A percentile compares a stretch with the other conserved stretches of the same genome.
Evolutionary conservation across 805 yeast genomes (phyloP).

Genomic region (Nakazawaea ishiwadae): DNA sequence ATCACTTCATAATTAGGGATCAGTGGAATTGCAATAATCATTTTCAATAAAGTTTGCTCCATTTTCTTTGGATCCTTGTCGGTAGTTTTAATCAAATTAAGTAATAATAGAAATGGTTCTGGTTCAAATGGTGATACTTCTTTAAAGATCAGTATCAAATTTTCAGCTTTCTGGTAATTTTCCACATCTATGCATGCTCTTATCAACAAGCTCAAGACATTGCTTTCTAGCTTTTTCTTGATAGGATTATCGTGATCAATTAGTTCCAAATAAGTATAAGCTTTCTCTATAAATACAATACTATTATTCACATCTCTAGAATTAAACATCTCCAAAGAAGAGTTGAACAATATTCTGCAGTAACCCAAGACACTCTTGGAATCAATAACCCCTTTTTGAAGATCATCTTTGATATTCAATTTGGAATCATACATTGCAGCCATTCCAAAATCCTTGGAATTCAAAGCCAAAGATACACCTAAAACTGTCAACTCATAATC

Average conservation of each 20-base stretch:
- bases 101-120: constrained; percentile 27
- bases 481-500: too few species aligned
- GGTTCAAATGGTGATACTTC: constrained; percentile 22
- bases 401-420: constrained; percentile 18
- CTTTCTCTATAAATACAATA: constrained; percentile 14
- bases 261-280: constrained; percentile 17
- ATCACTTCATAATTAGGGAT: constrained; percentile 19
- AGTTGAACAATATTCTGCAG: constrained; percentile 29
- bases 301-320: constrained; percentile 10
- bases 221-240: constrained; percentile 17
- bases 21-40: constrained; percentile 25
- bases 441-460: constrained; percentile 27
- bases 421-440: constrained; percentile 31
- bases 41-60: constrained; percentile 31
- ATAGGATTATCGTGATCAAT: constrained; percentile 16
- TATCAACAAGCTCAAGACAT: constrained; percentile 22
- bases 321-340: constrained; percentile 15
- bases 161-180: constrained; percentile 17
- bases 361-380: constrained; percentile 22
- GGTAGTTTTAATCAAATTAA: too few species aligned
- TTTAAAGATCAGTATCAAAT: constrained; percentile 21
- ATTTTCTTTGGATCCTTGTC: constrained; percentile 22
- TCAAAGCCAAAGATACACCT: constrained; percentile 27
- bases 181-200: constrained; percentile 23
- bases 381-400: constrained; percentile 11